Conservation (phyloP, 2,329 filamentous ascomycete genomes). For the Talaromyces piceae region DNA sequence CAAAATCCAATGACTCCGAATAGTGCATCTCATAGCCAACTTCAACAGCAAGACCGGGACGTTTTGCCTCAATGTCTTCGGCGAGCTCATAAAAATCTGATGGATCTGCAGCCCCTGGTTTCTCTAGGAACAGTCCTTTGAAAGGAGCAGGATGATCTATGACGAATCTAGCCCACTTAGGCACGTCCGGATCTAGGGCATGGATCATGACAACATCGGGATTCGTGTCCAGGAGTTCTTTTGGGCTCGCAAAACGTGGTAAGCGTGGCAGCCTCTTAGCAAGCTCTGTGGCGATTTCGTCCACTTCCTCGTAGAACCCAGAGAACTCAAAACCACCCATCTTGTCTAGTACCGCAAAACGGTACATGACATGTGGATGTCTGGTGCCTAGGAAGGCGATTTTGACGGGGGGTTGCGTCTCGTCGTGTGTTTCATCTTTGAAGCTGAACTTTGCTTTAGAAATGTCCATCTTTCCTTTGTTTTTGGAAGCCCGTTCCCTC, state of each 20-base stretch:
- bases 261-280: slow-evolving; percentile 13
- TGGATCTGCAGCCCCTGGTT: slow-evolving; percentile 14
- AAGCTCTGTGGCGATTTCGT: slow-evolving; percentile 11
- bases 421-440: slow-evolving; percentile 8
- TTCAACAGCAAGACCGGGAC: slow-evolving; percentile 12
- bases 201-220: slow-evolving; percentile 17
- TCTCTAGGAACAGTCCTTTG: slow-evolving; percentile 14
- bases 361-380: slow-evolving; percentile 15
- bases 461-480: slow-evolving; percentile 13
- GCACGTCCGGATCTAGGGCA: slow-evolving; percentile 14
- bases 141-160: slow-evolving; percentile 13
- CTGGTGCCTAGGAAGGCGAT: slow-evolving; percentile 15
- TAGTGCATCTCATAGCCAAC: slow-evolving; percentile 16
- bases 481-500: background rate
- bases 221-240: slow-evolving; percentile 12
- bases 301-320: slow-evolving; percentile 14
- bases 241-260: slow-evolving; percentile 10
- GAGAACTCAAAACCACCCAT: slow-evolving; percentile 15
- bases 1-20: slow-evolving; percentile 13
- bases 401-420: slow-evolving; percentile 10
- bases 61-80: slow-evolving; percentile 11
- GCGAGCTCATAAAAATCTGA: slow-evolving; percentile 13
- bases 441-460: slow-evolving; percentile 13
- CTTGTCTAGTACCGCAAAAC: slow-evolving; percentile 14
- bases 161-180: slow-evolving; percentile 14